These are phyloP conservation scores for Globisporangium middletonii DNA, from an alignment of 352 stramenopile genomes.

Conservation along the genomic window DNA sequence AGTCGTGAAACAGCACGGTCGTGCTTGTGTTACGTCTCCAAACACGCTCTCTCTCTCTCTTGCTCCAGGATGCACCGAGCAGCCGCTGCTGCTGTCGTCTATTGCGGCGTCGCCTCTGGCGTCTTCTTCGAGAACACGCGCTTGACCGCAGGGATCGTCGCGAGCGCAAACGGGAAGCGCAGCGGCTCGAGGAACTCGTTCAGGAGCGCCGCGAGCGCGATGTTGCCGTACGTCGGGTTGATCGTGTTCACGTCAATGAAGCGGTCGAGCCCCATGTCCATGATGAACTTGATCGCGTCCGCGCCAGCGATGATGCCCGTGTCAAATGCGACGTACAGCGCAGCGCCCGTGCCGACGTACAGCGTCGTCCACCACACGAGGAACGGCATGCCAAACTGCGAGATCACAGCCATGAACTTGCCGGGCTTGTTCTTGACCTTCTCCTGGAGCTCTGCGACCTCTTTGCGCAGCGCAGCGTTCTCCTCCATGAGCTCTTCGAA, in stretches of 20 bases:
- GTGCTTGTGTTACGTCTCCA: no score
- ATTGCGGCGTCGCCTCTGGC: slow-evolving; percentile 9
- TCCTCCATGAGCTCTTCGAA: slow-evolving; percentile 71
- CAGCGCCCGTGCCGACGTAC: slow-evolving; percentile 64
- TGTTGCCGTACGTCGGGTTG: slow-evolving; percentile 84
- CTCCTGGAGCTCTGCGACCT: slow-evolving; percentile 54
- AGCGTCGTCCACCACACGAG: slow-evolving; percentile 77
- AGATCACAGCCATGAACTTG: slow-evolving; percentile 71
- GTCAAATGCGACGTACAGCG: slow-evolving; percentile 75
- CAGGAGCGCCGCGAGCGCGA: slow-evolving; percentile 77
- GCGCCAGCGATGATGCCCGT: slow-evolving; percentile 57
- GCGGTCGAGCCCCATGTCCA: slow-evolving; percentile 71
- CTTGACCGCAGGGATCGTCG: slow-evolving; percentile 78
- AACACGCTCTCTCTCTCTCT: no score
- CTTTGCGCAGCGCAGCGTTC: slow-evolving; percentile 68
- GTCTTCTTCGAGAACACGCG: slow-evolving; percentile 49
- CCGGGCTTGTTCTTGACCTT: slow-evolving; percentile 63
- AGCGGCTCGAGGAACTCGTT: slow-evolving; percentile 85
- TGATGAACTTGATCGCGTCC: slow-evolving; percentile 83
- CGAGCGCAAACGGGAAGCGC: slow-evolving; percentile 81
- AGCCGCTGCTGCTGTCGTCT: no score
- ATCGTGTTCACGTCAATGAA: slow-evolving; percentile 67
- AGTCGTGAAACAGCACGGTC: no score
- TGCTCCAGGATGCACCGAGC: no score
- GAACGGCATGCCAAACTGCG: slow-evolving; percentile 84